Evolutionary conservation across 2,329 filamentous ascomycete genomes (phyloP).

Genomic region (Ophiostoma novo-ulmi): DNA sequence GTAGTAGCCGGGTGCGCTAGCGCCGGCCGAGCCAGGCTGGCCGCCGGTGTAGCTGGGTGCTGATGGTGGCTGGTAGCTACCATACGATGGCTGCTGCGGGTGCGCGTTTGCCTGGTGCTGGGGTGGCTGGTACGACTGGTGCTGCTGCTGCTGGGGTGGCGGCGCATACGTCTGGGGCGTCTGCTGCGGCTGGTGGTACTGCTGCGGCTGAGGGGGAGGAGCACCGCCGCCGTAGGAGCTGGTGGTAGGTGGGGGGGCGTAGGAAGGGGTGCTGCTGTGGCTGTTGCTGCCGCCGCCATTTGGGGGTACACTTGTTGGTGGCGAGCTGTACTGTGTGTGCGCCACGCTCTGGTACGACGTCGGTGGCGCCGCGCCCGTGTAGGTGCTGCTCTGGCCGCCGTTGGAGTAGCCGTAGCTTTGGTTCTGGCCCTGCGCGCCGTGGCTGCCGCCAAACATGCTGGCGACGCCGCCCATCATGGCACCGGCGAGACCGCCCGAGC

Average conservation of each 20-base stretch:
- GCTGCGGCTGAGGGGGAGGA: conserved; percentile 15
- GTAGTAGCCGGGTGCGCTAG: conserved; percentile 25
- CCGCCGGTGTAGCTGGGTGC: conserved; percentile 22
- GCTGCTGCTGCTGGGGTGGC: conserved; percentile 16
- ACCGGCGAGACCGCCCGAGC: conserved; percentile 47
- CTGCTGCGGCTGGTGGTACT: conserved; percentile 22
- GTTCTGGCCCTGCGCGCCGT: conserved; percentile 39
- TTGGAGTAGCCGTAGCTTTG: conserved; percentile 62
- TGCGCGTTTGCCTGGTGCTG: neutral
- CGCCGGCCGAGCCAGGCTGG: conserved; percentile 29
- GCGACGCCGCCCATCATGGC: conserved; percentile 52
- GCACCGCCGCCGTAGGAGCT: neutral
- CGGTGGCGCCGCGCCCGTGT: conserved; percentile 60
- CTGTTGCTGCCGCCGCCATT: neutral
- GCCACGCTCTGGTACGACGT: conserved; percentile 49
- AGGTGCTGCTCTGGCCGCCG: conserved; percentile 49
- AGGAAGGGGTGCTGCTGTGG: conserved; percentile 15
- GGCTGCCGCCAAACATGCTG: conserved; percentile 47
- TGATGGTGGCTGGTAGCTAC: conserved; percentile 16
- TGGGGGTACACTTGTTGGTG: neutral
- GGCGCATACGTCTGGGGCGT: conserved; percentile 19
- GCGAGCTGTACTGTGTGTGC: conserved; percentile 27
- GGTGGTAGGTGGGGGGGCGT: conserved; percentile 20
- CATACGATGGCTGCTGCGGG: conserved; percentile 18
- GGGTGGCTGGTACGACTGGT: neutral